Percentiles rank a stretch among this genome's conserved stretches.
These are phyloP conservation scores for Penicillium verrucosum DNA, from an alignment of 2,329 filamentous ascomycete species.

Conservation along the genomic window DNA sequence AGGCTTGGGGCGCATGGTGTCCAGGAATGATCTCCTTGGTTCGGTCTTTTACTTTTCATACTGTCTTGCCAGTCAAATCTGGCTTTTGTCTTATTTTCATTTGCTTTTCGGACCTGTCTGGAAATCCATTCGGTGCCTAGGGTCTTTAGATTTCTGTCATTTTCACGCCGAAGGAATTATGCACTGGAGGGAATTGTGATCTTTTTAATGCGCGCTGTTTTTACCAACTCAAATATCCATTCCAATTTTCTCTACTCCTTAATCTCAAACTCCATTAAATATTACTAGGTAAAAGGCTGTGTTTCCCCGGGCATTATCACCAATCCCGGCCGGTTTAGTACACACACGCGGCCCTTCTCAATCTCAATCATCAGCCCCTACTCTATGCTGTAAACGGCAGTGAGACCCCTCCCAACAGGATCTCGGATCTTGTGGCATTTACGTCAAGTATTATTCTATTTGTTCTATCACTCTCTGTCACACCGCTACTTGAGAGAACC, in stretches of 20 bases:
- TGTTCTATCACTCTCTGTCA: not conserved
- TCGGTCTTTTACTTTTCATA: not conserved
- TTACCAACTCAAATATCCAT: not conserved
- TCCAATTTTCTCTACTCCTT: not conserved
- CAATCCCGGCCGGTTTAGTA: too few relatives aligned
- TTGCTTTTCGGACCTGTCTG: not conserved
- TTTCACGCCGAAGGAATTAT: constrained; percentile 1
- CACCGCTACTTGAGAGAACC: not conserved
- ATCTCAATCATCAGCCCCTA: not conserved
- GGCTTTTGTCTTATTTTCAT: not conserved
- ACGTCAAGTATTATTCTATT: not conserved
- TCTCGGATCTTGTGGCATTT: not conserved
- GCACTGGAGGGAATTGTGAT: constrained; percentile 6
- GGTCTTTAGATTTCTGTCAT: constrained; percentile 14
- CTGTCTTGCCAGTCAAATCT: not conserved
- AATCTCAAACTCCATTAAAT: not conserved
- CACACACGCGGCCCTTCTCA: not conserved
- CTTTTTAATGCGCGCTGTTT: constrained; percentile 2
- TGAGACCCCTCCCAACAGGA: not conserved
- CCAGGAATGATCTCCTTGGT: not conserved
- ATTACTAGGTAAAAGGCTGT: not conserved
- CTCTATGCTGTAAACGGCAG: not conserved
- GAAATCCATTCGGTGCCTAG: not conserved
- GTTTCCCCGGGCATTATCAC: too few relatives aligned
- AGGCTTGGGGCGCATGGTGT: not conserved